phyloP scores from a whole-genome alignment of 192 early-diverging fungal species.

The Paraglomus occultum region DNA sequence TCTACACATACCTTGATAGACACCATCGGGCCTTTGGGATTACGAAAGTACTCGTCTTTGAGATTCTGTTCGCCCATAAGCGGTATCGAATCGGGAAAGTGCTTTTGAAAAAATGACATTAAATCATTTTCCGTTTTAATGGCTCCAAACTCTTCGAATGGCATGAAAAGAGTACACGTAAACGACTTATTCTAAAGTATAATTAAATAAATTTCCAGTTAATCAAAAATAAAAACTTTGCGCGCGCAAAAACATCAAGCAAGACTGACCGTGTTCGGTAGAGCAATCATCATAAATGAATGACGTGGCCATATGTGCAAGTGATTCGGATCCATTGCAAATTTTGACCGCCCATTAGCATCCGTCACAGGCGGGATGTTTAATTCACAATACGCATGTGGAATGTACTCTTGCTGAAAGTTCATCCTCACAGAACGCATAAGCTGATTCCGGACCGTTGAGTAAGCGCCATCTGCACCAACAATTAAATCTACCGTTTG shows the following conservation, averaged over 20 bases:
- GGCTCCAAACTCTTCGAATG: conserved; percentile 73
- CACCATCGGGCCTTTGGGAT: conserved; percentile 82
- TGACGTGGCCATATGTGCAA: conserved; percentile 98
- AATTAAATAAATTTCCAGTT: conserved; percentile 14
- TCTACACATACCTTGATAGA: conserved; percentile 78
- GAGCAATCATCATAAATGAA: conserved; percentile 96
- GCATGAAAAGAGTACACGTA: conserved; percentile 97
- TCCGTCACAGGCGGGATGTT: conserved; percentile 68
- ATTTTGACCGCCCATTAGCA: conserved; percentile 58
- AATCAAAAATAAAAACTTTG: background rate
- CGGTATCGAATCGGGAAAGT: conserved; percentile 75
- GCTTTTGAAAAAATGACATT: conserved; percentile 63
- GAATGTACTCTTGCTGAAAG: conserved; percentile 87
- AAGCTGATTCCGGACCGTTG: conserved; percentile 72
- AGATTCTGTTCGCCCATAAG: conserved; percentile 77
- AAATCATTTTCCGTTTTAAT: conserved; percentile 65
- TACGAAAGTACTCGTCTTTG: conserved; percentile 73
- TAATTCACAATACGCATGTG: conserved; percentile 90
- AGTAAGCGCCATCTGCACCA: conserved; percentile 89
- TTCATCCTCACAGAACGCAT: conserved; percentile 81
- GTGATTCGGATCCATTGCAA: conserved; percentile 85
- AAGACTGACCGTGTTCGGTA: conserved; percentile 79
- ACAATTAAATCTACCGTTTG: conserved; percentile 75
- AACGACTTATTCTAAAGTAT: conserved; percentile 78
- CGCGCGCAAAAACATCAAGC: no score